Percentiles rank a stretch among this genome's conserved stretches.
phyloP scores from a whole-genome alignment of 2,329 filamentous ascomycete species.

The Phyllosticta capitalensis region DNA sequence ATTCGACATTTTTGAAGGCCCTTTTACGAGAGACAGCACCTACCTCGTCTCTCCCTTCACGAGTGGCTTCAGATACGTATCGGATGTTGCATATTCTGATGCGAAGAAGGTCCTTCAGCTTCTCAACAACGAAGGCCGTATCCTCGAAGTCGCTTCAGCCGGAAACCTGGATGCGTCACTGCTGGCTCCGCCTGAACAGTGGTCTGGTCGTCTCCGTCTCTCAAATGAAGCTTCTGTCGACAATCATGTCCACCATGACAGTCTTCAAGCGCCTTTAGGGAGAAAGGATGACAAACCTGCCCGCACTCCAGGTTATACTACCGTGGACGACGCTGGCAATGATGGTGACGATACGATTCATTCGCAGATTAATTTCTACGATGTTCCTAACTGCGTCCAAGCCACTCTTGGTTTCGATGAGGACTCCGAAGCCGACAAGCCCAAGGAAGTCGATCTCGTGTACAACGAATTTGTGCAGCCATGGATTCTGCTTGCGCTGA shows the following conservation, averaged over 20 bases:
- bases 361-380: constrained; percentile 61
- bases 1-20: constrained; percentile 89
- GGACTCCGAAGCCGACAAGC: constrained; percentile 23
- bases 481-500: constrained; percentile 68
- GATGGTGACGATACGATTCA: constrained; percentile 92
- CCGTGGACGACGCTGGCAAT: constrained; percentile 67
- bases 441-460: constrained; percentile 72
- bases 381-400: constrained; percentile 76
- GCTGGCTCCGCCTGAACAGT: constrained; percentile 39
- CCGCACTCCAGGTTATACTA: constrained; percentile 73
- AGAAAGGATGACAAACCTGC: constrained; percentile 24
- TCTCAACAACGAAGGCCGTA: constrained; percentile 48
- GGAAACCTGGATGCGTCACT: constrained; percentile 20
- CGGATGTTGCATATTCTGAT: constrained; percentile 68
- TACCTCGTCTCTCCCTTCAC: constrained; percentile 84
- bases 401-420: constrained; percentile 53
- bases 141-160: constrained; percentile 30
- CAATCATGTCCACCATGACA: constrained; percentile 1
- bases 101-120: constrained; percentile 58
- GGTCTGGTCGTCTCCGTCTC: constrained; percentile 2
- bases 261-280: constrained; percentile 22
- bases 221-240: neutral
- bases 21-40: constrained; percentile 79
- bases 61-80: constrained; percentile 65
- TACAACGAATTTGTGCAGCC: constrained; percentile 87